These are phyloP conservation scores for Lichtheimia corymbifera DNA, from an alignment of 371 early-diverging fungal genomes.

Conservation along the genomic window DNA sequence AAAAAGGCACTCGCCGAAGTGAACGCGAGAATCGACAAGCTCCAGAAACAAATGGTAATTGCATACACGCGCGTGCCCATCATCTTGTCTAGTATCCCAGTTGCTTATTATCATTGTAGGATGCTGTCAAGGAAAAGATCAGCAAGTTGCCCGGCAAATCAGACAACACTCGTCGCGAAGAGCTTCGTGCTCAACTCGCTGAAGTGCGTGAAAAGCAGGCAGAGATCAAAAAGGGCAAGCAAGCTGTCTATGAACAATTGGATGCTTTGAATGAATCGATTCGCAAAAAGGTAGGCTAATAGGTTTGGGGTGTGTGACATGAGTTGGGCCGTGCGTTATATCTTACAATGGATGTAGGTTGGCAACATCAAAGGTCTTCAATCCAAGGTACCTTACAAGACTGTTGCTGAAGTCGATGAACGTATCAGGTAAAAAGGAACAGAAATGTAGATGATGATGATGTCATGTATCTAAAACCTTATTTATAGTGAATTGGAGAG, in stretches of 20 bases:
- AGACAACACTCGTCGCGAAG: slow-evolving; percentile 52
- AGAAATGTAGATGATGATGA: not conserved
- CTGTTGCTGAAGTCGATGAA: slow-evolving; percentile 75
- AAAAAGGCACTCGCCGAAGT: slow-evolving; percentile 51
- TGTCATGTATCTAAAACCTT: not conserved
- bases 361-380: slow-evolving; percentile 73
- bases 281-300: slow-evolving; percentile 22
- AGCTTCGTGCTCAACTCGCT: slow-evolving; percentile 61
- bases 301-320: not conserved
- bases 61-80: slow-evolving; percentile 1
- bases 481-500: slow-evolving; percentile 65
- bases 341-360: slow-evolving; percentile 33
- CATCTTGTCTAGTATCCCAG: not conserved
- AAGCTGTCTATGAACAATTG: slow-evolving; percentile 60
- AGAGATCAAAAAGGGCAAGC: slow-evolving; percentile 53
- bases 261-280: slow-evolving; percentile 48
- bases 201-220: slow-evolving; percentile 65
- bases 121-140: slow-evolving; percentile 49
- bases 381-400: slow-evolving; percentile 79
- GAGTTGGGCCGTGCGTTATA: not conserved
- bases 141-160: slow-evolving; percentile 41
- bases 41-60: slow-evolving; percentile 58
- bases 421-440: slow-evolving; percentile 64
- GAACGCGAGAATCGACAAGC: slow-evolving; percentile 56
- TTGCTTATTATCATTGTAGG: slow-evolving; percentile 28